Conservation (phyloP, 1,139 yeast species). For the Kodamaea anthophila region DNA sequence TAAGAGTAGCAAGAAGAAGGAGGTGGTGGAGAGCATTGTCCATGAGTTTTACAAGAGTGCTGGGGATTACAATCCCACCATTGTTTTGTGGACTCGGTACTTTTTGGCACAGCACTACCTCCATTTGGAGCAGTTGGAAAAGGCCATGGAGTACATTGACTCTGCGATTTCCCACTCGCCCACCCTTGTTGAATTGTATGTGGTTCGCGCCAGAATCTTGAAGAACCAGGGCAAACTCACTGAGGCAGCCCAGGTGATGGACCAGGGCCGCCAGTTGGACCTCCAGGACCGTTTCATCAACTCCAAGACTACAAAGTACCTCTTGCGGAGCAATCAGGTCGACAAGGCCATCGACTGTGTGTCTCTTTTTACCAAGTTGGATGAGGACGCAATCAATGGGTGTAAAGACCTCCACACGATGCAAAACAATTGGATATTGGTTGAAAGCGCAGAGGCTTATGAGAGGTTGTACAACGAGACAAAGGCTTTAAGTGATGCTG, state of each 20-base stretch:
- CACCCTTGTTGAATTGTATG: constrained; percentile 73
- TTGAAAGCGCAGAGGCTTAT: constrained; percentile 83
- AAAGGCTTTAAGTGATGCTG: constrained; percentile 15
- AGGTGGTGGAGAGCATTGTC: constrained; percentile 50
- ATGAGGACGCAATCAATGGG: constrained; percentile 67
- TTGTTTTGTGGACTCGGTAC: constrained; percentile 69
- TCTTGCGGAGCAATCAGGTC: constrained; percentile 69
- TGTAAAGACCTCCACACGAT: constrained; percentile 80
- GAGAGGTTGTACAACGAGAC: constrained; percentile 27
- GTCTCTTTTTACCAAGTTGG: constrained; percentile 80
- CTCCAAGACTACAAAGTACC: constrained; percentile 81
- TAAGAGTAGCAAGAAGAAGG: constrained; percentile 41
- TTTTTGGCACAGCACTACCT: constrained; percentile 80
- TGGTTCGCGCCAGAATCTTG: constrained; percentile 72
- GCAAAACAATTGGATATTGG: constrained; percentile 89
- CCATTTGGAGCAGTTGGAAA: constrained; percentile 42
- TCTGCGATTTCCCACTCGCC: constrained; percentile 71
- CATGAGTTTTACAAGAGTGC: constrained; percentile 34
- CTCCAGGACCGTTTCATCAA: constrained; percentile 89
- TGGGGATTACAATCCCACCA: constrained; percentile 39
- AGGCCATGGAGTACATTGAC: constrained; percentile 54
- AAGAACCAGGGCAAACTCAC: constrained; percentile 61
- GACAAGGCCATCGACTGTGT: constrained; percentile 72
- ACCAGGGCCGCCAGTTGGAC: constrained; percentile 70
- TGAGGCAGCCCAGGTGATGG: constrained; percentile 62